phyloP scores from a whole-genome alignment of 2,329 filamentous ascomycete species.

The Pseudogymnoascus sp. region DNA sequence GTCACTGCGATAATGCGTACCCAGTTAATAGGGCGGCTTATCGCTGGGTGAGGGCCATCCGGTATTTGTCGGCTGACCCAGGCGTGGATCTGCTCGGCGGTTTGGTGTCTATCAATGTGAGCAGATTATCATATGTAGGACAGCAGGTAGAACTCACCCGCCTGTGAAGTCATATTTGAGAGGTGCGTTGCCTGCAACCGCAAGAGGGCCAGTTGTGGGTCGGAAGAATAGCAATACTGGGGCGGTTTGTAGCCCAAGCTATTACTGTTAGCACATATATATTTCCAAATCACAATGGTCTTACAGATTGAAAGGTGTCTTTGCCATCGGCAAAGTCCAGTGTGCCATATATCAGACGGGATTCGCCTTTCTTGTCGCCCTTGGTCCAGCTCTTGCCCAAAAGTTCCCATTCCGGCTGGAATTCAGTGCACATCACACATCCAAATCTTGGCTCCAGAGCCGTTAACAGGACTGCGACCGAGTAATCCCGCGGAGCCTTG shows the following conservation, averaged over 20 bases:
- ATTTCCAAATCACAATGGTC: conserved; percentile 18
- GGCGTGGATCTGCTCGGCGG: conserved; percentile 66
- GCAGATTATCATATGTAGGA: conserved; percentile 9
- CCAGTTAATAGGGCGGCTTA: conserved; percentile 84
- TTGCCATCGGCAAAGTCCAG: conserved; percentile 84
- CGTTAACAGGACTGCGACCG: conserved; percentile 73
- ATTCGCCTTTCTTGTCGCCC: conserved; percentile 67
- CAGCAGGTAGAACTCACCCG: conserved; percentile 47
- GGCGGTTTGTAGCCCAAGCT: conserved; percentile 91
- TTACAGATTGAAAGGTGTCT: conserved; percentile 76
- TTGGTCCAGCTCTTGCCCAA: conserved; percentile 79
- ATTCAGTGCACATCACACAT: conserved; percentile 79
- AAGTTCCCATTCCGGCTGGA: conserved; percentile 90
- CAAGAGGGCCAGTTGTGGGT: conserved; percentile 73
- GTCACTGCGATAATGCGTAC: conserved; percentile 59
- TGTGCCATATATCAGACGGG: conserved; percentile 68
- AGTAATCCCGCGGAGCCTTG: conserved; percentile 71
- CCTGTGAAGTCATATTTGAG: conserved; percentile 75
- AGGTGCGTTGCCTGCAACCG: conserved; percentile 59
- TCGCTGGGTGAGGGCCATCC: conserved; percentile 65
- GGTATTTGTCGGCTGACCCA: conserved; percentile 76
- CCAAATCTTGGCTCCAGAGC: conserved; percentile 76
- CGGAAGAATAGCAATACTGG: conserved; percentile 83
- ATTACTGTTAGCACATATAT: conserved; percentile 13
- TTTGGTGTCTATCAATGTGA: conserved; percentile 46